These are phyloP conservation scores for Paracoccidioides lutzii DNA, from an alignment of 2,329 filamentous ascomycete genomes.

Conservation along the genomic window DNA sequence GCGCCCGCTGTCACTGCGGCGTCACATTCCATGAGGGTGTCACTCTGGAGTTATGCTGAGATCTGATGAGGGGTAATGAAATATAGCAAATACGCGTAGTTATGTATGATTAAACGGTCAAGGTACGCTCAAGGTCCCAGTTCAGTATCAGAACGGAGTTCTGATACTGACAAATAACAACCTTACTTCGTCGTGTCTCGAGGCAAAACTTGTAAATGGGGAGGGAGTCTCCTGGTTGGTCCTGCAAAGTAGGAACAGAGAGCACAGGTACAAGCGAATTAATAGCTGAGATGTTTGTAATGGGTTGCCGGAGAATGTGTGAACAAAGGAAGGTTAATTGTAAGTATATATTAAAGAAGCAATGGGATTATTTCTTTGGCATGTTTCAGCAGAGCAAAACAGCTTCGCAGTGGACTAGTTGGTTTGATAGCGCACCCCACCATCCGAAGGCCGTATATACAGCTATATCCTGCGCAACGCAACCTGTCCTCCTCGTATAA, in stretches of 20 bases:
- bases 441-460: background rate
- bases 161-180: background rate
- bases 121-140: too few relatives aligned
- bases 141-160: too few relatives aligned
- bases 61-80: background rate
- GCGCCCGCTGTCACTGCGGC: constrained; percentile 13
- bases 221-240: background rate
- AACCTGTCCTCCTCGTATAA: background rate
- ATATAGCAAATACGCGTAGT: background rate
- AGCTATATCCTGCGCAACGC: background rate
- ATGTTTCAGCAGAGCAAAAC: background rate
- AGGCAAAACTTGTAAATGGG: background rate
- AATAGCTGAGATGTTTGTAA: background rate
- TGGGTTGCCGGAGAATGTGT: background rate
- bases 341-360: background rate
- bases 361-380: background rate
- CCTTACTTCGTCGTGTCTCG: background rate
- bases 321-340: background rate
- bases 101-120: background rate
- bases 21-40: constrained; percentile 22
- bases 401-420: too few relatives aligned
- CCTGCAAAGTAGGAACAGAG: background rate
- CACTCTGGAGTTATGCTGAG: background rate
- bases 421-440: background rate
- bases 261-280: background rate